Base-by-base conservation (phyloP, 169 alveolate species). In the Cryptosporidium ubiquitum region DNA sequence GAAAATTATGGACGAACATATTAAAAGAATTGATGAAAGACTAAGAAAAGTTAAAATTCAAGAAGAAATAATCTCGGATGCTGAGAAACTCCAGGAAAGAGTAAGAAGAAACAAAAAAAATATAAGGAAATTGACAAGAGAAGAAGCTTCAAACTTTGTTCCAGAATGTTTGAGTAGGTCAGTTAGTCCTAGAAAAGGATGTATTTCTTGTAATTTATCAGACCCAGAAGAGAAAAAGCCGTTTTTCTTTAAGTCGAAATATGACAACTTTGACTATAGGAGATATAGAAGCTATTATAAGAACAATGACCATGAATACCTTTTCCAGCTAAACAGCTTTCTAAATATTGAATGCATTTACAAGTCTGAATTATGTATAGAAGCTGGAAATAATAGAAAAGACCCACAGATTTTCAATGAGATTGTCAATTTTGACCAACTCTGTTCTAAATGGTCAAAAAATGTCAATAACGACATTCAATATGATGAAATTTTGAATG, bases 141-240 rank as follows among this genome's bases (percentile, higher is more conserved):
- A 39, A 33, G 29, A 52, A 40, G 55, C 40, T 5, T 7, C 61
- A 9, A 40, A 37, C 26, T 42, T 79, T 16, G 75, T 79, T 60
- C 89, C 89, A 29, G 74, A 66, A 4, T 79, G 89, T 2, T 6
- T 23, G 6, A 58, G 33, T n/a, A 79, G 89, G 26, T 61, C 89
- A 20, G 49, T 79, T 26, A 79, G 89, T 23, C 89, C 89, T 1
- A 79, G 89, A 42, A 79, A 58, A 61, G 89, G 89, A 40, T 79
- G 89, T 35, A 47, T 61, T 31, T 58, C 75, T 1, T 79, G 89
- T 31, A 61, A 79, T 31, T 18, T 12, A 5, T 18, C 69, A 31
- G 86, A 64, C 5, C 31, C 71, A 31, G 69, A 73, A 5, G 51
- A 18, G 58, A 26, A 52, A 37, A 73, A 39, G 40, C 71, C 68